A percentile compares a stretch with the other conserved stretches of the same genome.
Evolutionary conservation across 2,329 filamentous ascomycete species (phyloP).

Genomic region (Lecanicillium sp.): DNA sequence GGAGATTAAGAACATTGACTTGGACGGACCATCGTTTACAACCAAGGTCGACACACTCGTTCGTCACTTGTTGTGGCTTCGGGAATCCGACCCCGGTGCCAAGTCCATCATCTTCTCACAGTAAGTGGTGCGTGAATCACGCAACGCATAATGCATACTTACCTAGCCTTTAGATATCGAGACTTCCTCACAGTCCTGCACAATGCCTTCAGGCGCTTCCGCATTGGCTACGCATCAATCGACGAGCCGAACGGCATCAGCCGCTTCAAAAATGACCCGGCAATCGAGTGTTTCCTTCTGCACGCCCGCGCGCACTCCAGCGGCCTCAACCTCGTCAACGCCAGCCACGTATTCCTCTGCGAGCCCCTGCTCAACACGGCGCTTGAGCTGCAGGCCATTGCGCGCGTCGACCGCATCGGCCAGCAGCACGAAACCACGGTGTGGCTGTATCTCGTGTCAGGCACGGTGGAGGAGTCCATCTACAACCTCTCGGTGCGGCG

Average conservation of each 20-base stretch:
- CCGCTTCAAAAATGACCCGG: constrained; percentile 67
- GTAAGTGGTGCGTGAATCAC: no score
- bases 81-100: constrained; percentile 73
- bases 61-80: constrained; percentile 78
- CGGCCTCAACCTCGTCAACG: constrained; percentile 85
- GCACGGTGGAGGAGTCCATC: constrained; percentile 87
- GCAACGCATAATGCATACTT: no score
- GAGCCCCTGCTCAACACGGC: constrained; percentile 92
- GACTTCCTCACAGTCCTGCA: constrained; percentile 71
- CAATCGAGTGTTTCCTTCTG: constrained; percentile 74
- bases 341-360: constrained; percentile 88
- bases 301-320: constrained; percentile 84
- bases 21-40: constrained; percentile 67
- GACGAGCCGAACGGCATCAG: constrained; percentile 61
- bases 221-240: constrained; percentile 67
- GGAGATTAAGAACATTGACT: constrained; percentile 75
- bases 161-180: no score
- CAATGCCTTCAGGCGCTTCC: constrained; percentile 61
- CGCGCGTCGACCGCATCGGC: constrained; percentile 89
- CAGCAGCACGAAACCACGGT: constrained; percentile 84
- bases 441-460: constrained; percentile 89
- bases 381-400: constrained; percentile 89
- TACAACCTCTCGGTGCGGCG: constrained; percentile 78
- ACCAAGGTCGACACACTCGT: constrained; percentile 83
- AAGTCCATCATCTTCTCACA: constrained; percentile 96